Conservation (phyloP, 371 early-diverging fungal species). For the Zancudomyces culisetae region DNA sequence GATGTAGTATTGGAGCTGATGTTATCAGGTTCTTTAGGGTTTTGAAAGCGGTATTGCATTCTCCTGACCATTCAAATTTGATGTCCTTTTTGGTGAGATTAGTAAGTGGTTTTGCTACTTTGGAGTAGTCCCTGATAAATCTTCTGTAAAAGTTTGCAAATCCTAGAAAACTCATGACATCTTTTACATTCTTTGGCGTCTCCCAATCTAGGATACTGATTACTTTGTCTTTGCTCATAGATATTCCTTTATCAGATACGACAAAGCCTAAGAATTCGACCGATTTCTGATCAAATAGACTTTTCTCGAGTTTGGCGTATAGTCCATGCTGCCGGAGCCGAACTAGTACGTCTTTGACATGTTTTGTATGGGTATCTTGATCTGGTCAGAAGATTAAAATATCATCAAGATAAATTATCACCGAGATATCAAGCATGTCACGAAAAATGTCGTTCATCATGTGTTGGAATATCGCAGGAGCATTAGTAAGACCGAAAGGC, state of each 20-base stretch:
- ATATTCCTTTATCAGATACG: constrained; percentile 10
- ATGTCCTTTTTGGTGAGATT: constrained; percentile 21
- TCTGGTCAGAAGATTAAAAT: constrained; percentile 21
- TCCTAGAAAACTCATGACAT: constrained; percentile 31
- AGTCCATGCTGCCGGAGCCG: constrained; percentile 13
- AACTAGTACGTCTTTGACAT: constrained; percentile 14
- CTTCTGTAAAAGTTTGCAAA: constrained; percentile 29
- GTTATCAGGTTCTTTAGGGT: constrained; percentile 20
- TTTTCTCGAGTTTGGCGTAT: constrained; percentile 22
- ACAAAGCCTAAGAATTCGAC: constrained; percentile 29
- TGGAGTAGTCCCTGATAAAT: constrained; percentile 26
- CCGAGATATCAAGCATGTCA: constrained; percentile 1
- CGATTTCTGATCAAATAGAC: constrained; percentile 19
- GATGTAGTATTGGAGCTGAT: constrained; percentile 15
- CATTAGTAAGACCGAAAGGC: constrained; percentile 26
- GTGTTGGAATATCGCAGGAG: constrained; percentile 25
- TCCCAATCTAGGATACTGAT: constrained; percentile 20
- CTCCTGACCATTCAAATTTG: constrained; percentile 15
- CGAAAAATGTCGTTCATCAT: constrained; percentile 18
- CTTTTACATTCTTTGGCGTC: constrained; percentile 12
- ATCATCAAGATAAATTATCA: constrained; percentile 21
- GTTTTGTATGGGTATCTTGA: constrained; percentile 9
- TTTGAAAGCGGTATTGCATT: constrained; percentile 19
- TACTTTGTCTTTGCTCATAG: constrained; percentile 18
- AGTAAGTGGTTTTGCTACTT: constrained; percentile 22